Evolutionary conservation across 768 basidiomycete genomes (phyloP), one percentile per base, ranked within the genome.

Genomic region (Leccinum rimulosum): DNA sequence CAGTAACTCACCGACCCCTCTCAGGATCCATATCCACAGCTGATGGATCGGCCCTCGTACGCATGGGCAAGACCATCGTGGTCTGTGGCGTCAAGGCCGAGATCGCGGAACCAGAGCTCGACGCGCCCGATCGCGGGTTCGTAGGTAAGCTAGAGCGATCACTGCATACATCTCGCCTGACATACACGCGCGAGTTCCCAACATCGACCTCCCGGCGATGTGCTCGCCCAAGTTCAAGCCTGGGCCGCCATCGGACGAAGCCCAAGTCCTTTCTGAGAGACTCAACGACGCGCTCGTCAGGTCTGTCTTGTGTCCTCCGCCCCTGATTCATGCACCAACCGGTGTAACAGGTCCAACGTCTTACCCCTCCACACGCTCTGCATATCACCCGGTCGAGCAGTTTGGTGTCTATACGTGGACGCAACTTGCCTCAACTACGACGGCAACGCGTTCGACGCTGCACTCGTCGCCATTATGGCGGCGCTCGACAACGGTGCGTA

Each of bases 71-170:
- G 50, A 97, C 96, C n/a, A 98, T 93, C 1, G 79, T 98, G 38
- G 91, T 98, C 0, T 98, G 95, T 67, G 97, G 97, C 1, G 85
- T 99, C 64, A 98, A 97, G 70, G 95, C 93, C 14, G 95, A 98
- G 74, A 88, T 96, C 43, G 88, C 93, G 28, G 91, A 94, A 66
- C 96, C 96, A 5, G 90, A 92, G 64, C 70, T 96, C 17, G 87
- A 93, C 62, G 73, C 73, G 2, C 91, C 89, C 1, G 76, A 81
- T 15, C 80, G 86, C 30, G 96, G 96, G 0, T 98, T 90, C 70
- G 67, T 98, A 25, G 95, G 95, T 95, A 19, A 6, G 4, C 6
- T 19, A 45, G n/a, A 38, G 7, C n/a, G 4, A 43, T n/a, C 1
- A 19, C 10, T 43, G n/a, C 25, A 19, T 33, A 15, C 15, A n/a